Percentiles rank a stretch among this genome's conserved stretches.
phyloP scores from a whole-genome alignment of 169 alveolate genomes.

The Cryptosporidium canis region DNA sequence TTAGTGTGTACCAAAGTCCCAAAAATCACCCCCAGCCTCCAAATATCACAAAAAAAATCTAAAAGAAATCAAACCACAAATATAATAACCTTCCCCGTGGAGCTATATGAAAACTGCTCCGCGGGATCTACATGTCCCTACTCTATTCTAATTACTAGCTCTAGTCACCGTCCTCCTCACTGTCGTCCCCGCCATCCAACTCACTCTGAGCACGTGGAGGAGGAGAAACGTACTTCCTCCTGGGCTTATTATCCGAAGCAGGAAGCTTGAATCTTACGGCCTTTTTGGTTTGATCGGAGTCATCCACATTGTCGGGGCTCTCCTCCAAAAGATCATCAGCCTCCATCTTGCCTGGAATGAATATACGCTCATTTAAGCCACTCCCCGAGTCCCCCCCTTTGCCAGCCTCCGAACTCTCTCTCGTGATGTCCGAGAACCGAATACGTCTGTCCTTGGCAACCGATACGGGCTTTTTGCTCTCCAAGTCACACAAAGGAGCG shows the following conservation, averaged over 20 bases:
- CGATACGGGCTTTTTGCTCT: not conserved
- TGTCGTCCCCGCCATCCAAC: not conserved
- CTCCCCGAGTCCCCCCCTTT: not conserved
- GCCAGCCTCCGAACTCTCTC: not conserved
- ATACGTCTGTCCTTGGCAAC: not conserved
- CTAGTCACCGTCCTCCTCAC: not conserved
- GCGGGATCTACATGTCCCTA: too few relatives aligned
- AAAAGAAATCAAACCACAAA: not conserved
- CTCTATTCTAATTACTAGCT: too few relatives aligned
- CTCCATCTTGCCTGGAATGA: not conserved
- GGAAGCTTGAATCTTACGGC: conserved; percentile 34
- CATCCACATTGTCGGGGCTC: not conserved
- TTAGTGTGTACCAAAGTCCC: not conserved
- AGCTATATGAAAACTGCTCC: not conserved
- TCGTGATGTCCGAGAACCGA: not conserved
- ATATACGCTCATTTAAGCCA: not conserved
- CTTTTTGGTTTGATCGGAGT: not conserved
- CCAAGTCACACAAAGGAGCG: conserved; percentile 15
- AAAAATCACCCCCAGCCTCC: not conserved
- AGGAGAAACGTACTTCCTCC: conserved; percentile 42
- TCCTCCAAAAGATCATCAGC: not conserved
- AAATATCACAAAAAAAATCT: not conserved
- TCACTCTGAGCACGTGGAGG: not conserved
- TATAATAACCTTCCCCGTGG: not conserved
- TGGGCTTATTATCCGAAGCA: not conserved